A percentile compares a stretch with the other conserved stretches of the same genome.
Conservation (phyloP, 345 rosid genomes). For the Hibiscus syriacus region DNA sequence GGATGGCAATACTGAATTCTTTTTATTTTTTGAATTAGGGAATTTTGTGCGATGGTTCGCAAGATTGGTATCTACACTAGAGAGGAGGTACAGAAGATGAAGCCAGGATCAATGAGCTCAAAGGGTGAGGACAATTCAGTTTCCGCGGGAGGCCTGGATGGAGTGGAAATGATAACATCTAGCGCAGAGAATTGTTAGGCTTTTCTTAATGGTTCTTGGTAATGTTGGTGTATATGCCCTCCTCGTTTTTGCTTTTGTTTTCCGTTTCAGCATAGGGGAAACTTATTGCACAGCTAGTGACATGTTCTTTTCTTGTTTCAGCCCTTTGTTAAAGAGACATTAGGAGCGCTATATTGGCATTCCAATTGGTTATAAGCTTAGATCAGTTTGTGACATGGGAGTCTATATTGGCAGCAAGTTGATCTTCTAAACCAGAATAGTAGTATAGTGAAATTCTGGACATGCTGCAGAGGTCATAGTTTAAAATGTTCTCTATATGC, state of each 20-base stretch:
- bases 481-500: slow-evolving; percentile 9
- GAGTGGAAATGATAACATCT: slow-evolving; percentile 30
- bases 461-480: slow-evolving; percentile 3
- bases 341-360: neutral
- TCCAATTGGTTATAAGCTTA: neutral
- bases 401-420: slow-evolving; percentile 1
- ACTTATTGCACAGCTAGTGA: neutral
- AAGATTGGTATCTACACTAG: slow-evolving; percentile 55
- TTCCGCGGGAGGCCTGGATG: slow-evolving; percentile 27
- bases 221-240: neutral
- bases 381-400: neutral
- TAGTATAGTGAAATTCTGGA: slow-evolving; percentile 25
- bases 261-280: neutral
- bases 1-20: neutral
- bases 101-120: slow-evolving; percentile 39
- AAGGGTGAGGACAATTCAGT: slow-evolving; percentile 34
- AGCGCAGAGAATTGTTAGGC: slow-evolving; percentile 27
- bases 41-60: slow-evolving; percentile 73
- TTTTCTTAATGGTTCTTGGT: slow-evolving; percentile 9
- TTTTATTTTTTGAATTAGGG: slow-evolving; percentile 31
- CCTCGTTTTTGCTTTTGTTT: neutral
- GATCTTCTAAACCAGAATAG: neutral
- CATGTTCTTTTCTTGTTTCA: neutral
- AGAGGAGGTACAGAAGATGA: slow-evolving; percentile 79
- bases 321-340: neutral